A percentile compares a stretch with the other conserved stretches of the same genome.
phyloP scores from a whole-genome alignment of 2,329 filamentous ascomycete species.

The Hymenotorrendiella dingleyae region DNA sequence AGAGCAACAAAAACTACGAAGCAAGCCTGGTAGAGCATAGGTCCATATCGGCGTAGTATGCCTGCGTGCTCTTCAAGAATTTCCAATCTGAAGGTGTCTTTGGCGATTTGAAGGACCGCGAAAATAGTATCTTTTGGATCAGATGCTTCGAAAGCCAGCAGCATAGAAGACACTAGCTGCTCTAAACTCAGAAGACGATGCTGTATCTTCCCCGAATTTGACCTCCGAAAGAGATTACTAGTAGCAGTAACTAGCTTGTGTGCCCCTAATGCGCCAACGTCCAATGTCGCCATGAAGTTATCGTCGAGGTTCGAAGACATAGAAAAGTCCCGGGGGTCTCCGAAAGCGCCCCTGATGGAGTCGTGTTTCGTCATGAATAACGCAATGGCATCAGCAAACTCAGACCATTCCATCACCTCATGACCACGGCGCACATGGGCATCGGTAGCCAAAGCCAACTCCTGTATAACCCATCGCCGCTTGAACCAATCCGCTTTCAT shows the following conservation, averaged over 20 bases:
- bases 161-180: constrained; percentile 13
- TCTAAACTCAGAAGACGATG: constrained; percentile 16
- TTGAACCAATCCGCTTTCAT: constrained; percentile 30
- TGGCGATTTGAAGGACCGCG: constrained; percentile 15
- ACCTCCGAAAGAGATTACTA: constrained; percentile 15
- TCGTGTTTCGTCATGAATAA: neutral
- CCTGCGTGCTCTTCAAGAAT: neutral
- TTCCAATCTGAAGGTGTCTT: constrained; percentile 9
- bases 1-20: neutral
- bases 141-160: constrained; percentile 16
- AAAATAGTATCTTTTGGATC: constrained; percentile 19
- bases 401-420: neutral
- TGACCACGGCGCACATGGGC: constrained; percentile 31
- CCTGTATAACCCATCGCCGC: constrained; percentile 36
- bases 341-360: neutral
- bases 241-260: constrained; percentile 13
- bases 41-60: neutral
- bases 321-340: neutral
- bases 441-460: constrained; percentile 32
- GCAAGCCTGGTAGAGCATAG: neutral
- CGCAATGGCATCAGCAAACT: neutral
- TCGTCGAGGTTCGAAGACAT: neutral
- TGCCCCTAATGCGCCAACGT: constrained; percentile 13
- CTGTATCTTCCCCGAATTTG: constrained; percentile 9
- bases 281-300: neutral